phyloP scores from a whole-genome alignment of 164 flowering plant genomes.

The Euptelea pleiosperma region DNA sequence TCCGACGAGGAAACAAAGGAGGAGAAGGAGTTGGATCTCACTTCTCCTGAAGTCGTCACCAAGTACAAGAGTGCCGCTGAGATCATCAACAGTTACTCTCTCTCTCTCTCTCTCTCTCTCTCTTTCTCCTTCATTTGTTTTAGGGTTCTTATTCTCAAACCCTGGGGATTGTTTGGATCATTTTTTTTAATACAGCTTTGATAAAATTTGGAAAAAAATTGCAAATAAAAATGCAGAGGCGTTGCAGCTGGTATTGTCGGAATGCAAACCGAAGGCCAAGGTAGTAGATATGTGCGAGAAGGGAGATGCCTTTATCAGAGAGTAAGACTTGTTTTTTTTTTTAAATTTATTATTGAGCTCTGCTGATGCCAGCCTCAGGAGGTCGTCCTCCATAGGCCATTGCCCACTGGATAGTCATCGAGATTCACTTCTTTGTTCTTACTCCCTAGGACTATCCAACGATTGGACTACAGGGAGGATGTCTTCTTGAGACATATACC shows the following conservation, averaged over 20 bases:
- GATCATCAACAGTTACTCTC: slow-evolving; percentile 59
- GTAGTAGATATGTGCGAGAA: slow-evolving; percentile 78
- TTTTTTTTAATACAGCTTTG: neutral
- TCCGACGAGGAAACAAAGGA: slow-evolving; percentile 80
- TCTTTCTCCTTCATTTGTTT: neutral
- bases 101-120: neutral
- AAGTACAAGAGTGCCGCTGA: slow-evolving; percentile 93
- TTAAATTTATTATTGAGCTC: too few species aligned
- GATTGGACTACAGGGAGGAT: too few species aligned
- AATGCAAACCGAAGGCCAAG: slow-evolving; percentile 71
- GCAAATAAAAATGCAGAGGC: slow-evolving; percentile 70
- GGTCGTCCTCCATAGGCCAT: too few species aligned
- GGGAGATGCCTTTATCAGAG: slow-evolving; percentile 62
- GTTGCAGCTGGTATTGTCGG: slow-evolving; percentile 60
- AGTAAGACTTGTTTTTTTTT: too few species aligned
- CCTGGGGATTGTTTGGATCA: neutral
- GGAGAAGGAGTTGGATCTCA: slow-evolving; percentile 93
- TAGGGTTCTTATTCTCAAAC: neutral
- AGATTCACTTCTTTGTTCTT: too few species aligned
- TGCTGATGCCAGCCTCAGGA: too few species aligned
- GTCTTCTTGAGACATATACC: neutral
- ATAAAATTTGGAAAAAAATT: too few species aligned
- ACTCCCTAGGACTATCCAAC: too few species aligned
- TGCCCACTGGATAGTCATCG: too few species aligned
- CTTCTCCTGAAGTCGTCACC: slow-evolving; percentile 83